Evolutionary conservation across 1,139 yeast species (phyloP).

Genomic region (Debaryomyces sp.): DNA sequence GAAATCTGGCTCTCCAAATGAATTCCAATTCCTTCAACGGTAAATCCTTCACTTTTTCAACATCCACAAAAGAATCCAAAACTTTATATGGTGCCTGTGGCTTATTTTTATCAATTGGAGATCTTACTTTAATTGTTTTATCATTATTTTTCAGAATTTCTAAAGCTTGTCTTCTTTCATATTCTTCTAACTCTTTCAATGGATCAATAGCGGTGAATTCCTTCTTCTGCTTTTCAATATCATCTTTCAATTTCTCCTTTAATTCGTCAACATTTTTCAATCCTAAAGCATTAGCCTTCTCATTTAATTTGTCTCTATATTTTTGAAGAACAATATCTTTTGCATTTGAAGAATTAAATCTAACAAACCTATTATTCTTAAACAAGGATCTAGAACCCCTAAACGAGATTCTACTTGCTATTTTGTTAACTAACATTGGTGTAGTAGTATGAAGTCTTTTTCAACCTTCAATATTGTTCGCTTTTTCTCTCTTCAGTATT

Average conservation of each 20-base stretch:
- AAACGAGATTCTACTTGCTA: background rate
- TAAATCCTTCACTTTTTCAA: constrained; percentile 62
- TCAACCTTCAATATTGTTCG: background rate
- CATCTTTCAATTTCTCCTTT: constrained; percentile 61
- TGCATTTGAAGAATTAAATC: constrained; percentile 2
- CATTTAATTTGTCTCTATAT: constrained; percentile 37
- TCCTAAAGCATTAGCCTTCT: constrained; percentile 42
- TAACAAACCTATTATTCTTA: background rate
- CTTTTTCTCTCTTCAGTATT: background rate
- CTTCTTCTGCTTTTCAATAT: constrained; percentile 57
- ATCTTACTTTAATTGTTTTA: constrained; percentile 64
- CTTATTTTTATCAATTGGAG: constrained; percentile 48
- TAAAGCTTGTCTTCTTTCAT: constrained; percentile 43
- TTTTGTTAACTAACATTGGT: background rate
- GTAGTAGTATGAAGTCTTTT: background rate
- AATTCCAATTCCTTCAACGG: constrained; percentile 69
- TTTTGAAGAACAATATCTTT: constrained; percentile 12
- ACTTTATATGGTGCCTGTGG: constrained; percentile 68
- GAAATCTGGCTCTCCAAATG: constrained; percentile 90
- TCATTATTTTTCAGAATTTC: constrained; percentile 49
- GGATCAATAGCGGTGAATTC: constrained; percentile 70
- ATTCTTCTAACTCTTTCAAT: constrained; percentile 62
- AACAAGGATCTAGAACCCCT: background rate
- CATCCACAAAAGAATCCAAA: constrained; percentile 68
- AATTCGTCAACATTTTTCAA: constrained; percentile 58